Base-by-base conservation (phyloP, 208 protist species). In the Zelonia costaricensis region DNA sequence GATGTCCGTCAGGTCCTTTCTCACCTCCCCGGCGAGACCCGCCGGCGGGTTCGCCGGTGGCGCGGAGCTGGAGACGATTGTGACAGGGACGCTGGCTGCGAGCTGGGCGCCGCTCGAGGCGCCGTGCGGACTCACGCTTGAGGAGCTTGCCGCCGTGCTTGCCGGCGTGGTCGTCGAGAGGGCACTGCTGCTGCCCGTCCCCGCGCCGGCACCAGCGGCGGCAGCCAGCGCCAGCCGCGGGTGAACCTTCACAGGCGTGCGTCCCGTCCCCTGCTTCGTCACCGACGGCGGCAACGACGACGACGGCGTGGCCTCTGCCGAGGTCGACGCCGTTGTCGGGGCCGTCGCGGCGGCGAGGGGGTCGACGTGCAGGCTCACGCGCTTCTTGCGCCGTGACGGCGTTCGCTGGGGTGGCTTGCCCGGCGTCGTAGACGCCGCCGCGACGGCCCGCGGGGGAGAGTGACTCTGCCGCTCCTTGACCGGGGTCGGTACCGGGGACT, bases 1-100 rank as follows among this genome's bases (percentile, higher is more conserved):
- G 42, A 95, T 88, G 40, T 54, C 62, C 1, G 62, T 60, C 31
- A 94, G 54, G 46, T 67, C 69, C 48, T 49, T 77, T 62, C 60
- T 75, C 8, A 64, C 39, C 13, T 59, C 52, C 2, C 20, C 25
- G 42, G 5, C 25, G 35, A 10, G 12, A 25, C 53, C 20, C 38
- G 38, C 6, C 38, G 43, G 23, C 28, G 4, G 35, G n/a, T 58
- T 48, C 1, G 30, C 39, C n/a, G n/a, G n/a, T n/a, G n/a, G n/a
- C n/a, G n/a, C n/a, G 57, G 59, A 6, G 52, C 22, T n/a, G n/a
- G n/a, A n/a, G n/a, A n/a, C n/a, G n/a, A n/a, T n/a, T n/a, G n/a
- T n/a, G n/a, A n/a, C n/a, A n/a, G n/a, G n/a, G n/a, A n/a, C n/a
- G n/a, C n/a, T 1, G 33, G 12, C 16, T 57, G 22, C 46, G 39